Evolutionary conservation across 495 filamentous ascomycete genomes (phyloP), one percentile per base, ranked within the genome.

Genomic region (Copromyces sp.): DNA sequence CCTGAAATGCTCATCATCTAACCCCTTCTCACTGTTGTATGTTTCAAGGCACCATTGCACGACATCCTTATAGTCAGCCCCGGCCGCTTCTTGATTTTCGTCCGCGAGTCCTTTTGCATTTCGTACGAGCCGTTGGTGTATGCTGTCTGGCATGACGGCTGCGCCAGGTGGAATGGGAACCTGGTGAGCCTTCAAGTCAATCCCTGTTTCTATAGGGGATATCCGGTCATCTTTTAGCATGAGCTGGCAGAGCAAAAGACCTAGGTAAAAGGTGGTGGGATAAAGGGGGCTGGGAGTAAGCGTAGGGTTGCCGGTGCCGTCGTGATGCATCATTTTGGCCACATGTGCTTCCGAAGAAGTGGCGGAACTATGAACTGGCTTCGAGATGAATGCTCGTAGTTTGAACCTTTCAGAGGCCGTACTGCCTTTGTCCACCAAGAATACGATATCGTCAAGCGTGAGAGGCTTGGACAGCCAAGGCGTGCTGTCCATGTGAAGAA

Each of bases 401-500:
- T 44, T 16, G 16, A 44, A 44, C 16, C 16, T 44, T 17, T 44
- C 41, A n/a, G 41, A 16, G 41, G 41, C 6, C 17, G 17, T 44
- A 44, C 41, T 44, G 12, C 41, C 17, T 1, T 44, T 5, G 16
- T 71, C 39, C 37, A 24, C 17, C 9, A 74, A 39, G 32, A 75
- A 72, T 0, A 71, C 53, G 14, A 77, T 42, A 39, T 75, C 68
- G 59, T 77, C 73, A 7, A 75, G 71, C 8, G 72, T 75, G 14
- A 75, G 14, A 5, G 70, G 39, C 24, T 42, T 71, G 3, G 71
- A 17, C 37, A 77, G 17, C 75, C 72, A 73, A 4, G 72, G 68
- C 24, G 72, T 75, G 20, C 44, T 45, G 29, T 73, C 44, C 2
- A 77, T 69, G 24, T 75, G 68, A 14, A 75, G 68, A n/a, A 73